Conservation (phyloP, 2,329 filamentous ascomycete species). For the Diaporthe citrichinensis region DNA sequence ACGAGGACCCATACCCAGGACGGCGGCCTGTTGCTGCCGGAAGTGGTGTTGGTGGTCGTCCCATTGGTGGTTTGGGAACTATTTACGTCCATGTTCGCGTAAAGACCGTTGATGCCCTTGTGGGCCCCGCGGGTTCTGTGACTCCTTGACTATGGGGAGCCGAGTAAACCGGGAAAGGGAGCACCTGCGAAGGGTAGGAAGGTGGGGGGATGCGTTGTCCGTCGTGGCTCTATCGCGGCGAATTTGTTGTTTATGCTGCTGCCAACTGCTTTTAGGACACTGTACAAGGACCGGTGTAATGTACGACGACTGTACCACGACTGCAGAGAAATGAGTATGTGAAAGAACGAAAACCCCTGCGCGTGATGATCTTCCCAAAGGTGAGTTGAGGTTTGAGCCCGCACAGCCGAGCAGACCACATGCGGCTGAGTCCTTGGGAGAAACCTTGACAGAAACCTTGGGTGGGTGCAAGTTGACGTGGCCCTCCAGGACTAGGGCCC, state of each 20-base stretch:
- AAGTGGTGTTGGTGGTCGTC: not conserved
- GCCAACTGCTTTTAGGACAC: not conserved
- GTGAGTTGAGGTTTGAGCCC: not conserved
- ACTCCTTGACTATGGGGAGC: not conserved
- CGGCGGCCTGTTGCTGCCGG: not conserved
- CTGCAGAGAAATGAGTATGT: not conserved
- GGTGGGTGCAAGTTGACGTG: conserved; percentile 25
- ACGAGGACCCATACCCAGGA: conserved; percentile 39
- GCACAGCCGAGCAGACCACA: conserved; percentile 9
- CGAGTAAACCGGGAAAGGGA: not conserved
- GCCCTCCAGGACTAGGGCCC: conserved; percentile 6
- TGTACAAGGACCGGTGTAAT: not conserved
- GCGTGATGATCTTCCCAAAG: not conserved
- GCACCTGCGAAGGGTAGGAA: not conserved
- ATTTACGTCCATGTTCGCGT: not conserved
- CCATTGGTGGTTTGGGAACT: not conserved
- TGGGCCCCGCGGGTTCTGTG: not conserved
- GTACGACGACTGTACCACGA: not conserved
- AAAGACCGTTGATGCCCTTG: not conserved
- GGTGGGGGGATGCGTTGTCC: not conserved
- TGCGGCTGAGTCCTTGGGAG: conserved; percentile 17
- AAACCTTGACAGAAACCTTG: not conserved
- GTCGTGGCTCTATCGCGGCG: conserved; percentile 17
- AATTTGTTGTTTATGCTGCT: not conserved
- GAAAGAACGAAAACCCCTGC: conserved; percentile 8